phyloP scores from a whole-genome alignment of 441 rosid species.

The Populus tomentosa region DNA sequence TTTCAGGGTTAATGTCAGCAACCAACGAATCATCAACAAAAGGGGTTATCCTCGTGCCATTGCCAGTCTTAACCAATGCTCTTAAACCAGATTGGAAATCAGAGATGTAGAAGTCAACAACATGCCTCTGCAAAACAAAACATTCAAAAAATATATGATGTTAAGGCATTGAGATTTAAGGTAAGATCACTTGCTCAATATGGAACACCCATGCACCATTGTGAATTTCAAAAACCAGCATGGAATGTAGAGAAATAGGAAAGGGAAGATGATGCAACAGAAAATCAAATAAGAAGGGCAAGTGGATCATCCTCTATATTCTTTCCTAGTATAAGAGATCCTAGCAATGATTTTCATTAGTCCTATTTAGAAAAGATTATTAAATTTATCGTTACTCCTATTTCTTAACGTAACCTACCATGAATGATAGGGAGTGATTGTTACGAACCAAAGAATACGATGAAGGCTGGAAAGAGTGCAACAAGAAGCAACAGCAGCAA shows the following conservation, averaged over 20 bases:
- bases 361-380: neutral
- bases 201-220: neutral
- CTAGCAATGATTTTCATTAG: neutral
- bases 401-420: too few species aligned
- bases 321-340: neutral
- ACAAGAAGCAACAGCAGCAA: too few species aligned
- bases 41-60: slow-evolving; percentile 48
- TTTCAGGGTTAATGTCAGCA: slow-evolving; percentile 39
- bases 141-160: neutral
- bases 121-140: slow-evolving; percentile 54
- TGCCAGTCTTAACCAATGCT: slow-evolving; percentile 61
- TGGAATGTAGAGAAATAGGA: neutral
- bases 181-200: neutral
- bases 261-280: neutral
- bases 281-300: neutral
- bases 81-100: slow-evolving; percentile 87
- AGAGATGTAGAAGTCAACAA: slow-evolving; percentile 82
- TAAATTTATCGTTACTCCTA: too few species aligned
- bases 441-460: too few species aligned
- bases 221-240: neutral
- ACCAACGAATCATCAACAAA: slow-evolving; percentile 45
- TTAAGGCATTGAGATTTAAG: neutral
- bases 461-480: too few species aligned
- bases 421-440: too few species aligned
- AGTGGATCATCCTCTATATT: neutral